Percentiles rank a stretch among this genome's conserved stretches.
phyloP scores from a whole-genome alignment of 371 early-diverging fungal genomes.

The Rhizopus stolonifer region DNA sequence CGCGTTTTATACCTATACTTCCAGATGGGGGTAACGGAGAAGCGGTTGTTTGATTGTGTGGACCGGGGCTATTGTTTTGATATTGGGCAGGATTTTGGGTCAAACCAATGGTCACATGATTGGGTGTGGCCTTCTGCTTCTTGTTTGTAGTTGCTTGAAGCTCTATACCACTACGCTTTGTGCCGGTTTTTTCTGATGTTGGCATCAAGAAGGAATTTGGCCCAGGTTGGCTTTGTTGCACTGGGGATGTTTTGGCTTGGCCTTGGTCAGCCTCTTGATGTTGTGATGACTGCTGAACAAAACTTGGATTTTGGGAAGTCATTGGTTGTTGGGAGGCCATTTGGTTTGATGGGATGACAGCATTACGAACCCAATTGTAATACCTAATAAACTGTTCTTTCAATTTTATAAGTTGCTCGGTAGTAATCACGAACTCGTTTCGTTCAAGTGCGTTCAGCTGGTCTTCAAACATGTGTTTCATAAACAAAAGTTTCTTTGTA shows the following conservation, averaged over 20 bases:
- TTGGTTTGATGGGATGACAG: constrained; percentile 19
- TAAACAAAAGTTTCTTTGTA: constrained; percentile 36
- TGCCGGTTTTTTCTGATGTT: too few species aligned
- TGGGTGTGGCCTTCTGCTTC: too few species aligned
- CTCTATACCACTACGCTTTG: too few species aligned
- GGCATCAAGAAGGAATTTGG: too few species aligned
- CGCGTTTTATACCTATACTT: constrained; percentile 17
- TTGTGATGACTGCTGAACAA: neutral
- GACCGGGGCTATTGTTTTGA: neutral
- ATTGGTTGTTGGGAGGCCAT: constrained; percentile 16
- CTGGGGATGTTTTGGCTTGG: neutral
- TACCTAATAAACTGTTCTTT: constrained; percentile 53
- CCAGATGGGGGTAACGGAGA: constrained; percentile 3
- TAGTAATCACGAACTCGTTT: constrained; percentile 45
- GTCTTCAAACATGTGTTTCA: constrained; percentile 65
- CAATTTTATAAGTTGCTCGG: constrained; percentile 47
- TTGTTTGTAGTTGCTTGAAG: too few species aligned
- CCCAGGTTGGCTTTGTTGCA: neutral
- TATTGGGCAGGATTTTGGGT: too few species aligned
- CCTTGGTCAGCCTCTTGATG: constrained; percentile 5
- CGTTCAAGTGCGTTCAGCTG: constrained; percentile 48
- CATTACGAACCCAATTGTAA: constrained; percentile 45
- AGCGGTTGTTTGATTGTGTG: too few species aligned
- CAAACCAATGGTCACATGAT: too few species aligned
- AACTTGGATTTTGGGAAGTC: neutral